Percentiles rank a stretch among this genome's conserved stretches.
Conservation (phyloP, 2,329 filamentous ascomycete species). For the Drechmeria coniospora region DNA sequence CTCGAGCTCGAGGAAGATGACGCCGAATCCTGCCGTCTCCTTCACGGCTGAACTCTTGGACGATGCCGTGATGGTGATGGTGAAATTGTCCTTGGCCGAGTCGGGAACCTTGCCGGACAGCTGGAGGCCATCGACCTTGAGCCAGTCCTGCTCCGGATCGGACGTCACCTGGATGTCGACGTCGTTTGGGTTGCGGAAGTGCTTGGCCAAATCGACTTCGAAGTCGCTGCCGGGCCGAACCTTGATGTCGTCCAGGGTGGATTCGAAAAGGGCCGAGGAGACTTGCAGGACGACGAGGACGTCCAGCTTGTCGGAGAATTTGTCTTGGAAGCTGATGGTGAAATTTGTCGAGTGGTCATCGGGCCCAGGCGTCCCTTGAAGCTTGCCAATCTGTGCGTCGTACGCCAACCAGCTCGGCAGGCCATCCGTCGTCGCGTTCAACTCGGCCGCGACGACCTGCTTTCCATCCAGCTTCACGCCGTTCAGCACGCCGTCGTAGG, state of each 20-base stretch:
- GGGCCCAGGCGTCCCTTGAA: slow-evolving; percentile 50
- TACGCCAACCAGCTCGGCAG: slow-evolving; percentile 57
- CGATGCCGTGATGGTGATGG: slow-evolving; percentile 15
- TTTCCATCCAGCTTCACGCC: slow-evolving; percentile 43
- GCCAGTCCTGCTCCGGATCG: slow-evolving; percentile 25
- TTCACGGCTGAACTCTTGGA: slow-evolving; percentile 17
- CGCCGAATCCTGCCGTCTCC: slow-evolving; percentile 22
- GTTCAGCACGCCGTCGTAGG: slow-evolving; percentile 33
- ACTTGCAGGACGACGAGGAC: slow-evolving; percentile 30
- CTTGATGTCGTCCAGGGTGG: slow-evolving; percentile 22
- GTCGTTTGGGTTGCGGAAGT: slow-evolving; percentile 24
- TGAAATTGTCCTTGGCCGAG: slow-evolving; percentile 15
- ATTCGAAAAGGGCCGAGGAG: slow-evolving; percentile 23
- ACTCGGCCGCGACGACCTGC: slow-evolving; percentile 28
- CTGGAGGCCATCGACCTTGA: slow-evolving; percentile 21
- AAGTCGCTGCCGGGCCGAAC: slow-evolving; percentile 25
- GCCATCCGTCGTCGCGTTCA: slow-evolving; percentile 35
- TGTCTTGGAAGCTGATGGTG: slow-evolving; percentile 43
- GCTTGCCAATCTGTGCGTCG: slow-evolving; percentile 41
- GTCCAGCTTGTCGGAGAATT: slow-evolving; percentile 41
- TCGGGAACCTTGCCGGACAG: slow-evolving; percentile 26
- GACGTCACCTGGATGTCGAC: slow-evolving; percentile 21
- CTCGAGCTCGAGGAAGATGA: slow-evolving; percentile 17
- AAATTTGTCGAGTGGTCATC: slow-evolving; percentile 45
- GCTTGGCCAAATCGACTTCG: slow-evolving; percentile 24